Evolutionary conservation across 2,329 filamentous ascomycete species (phyloP).

Genomic region (Zymoseptoria crescenta): DNA sequence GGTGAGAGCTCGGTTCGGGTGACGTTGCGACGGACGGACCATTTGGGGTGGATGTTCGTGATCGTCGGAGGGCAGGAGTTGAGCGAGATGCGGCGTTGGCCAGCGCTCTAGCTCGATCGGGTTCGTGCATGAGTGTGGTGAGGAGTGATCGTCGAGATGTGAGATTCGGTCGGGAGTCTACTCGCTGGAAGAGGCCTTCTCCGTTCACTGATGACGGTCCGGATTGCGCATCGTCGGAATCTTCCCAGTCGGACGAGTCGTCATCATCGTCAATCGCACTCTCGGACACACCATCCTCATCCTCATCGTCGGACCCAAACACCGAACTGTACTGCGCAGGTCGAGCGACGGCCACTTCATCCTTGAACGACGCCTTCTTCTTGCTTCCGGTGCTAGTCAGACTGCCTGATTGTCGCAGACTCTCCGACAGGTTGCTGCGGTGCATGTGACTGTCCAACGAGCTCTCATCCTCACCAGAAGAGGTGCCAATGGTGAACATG

Average conservation of each 20-base stretch:
- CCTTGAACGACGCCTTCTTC: constrained; percentile 77
- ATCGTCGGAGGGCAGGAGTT: constrained; percentile 47
- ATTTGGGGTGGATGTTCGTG: constrained; percentile 60
- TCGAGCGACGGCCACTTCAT: constrained; percentile 58
- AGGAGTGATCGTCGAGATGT: constrained; percentile 81
- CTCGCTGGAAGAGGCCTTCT: constrained; percentile 74
- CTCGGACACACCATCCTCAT: constrained; percentile 58
- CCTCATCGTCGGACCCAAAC: constrained; percentile 51
- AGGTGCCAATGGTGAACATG: constrained; percentile 65
- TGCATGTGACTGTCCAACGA: constrained; percentile 60
- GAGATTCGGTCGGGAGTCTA: constrained; percentile 79
- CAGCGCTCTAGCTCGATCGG: constrained; percentile 62
- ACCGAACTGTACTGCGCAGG: constrained; percentile 50
- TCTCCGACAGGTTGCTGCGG: constrained; percentile 49
- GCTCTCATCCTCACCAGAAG: constrained; percentile 77
- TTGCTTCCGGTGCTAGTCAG: constrained; percentile 43
- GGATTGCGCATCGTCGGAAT: constrained; percentile 65
- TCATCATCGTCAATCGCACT: constrained; percentile 62
- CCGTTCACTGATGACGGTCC: constrained; percentile 70
- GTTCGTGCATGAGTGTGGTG: constrained; percentile 79
- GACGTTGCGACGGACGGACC: constrained; percentile 58
- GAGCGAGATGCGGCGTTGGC: constrained; percentile 56
- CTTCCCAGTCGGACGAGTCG: constrained; percentile 47
- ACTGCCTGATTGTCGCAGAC: constrained; percentile 37
- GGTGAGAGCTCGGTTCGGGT: constrained; percentile 35